Evolutionary conservation across 257 asterid species (phyloP), one percentile per base, ranked within the genome.

Genomic region (Fraxinus americana): DNA sequence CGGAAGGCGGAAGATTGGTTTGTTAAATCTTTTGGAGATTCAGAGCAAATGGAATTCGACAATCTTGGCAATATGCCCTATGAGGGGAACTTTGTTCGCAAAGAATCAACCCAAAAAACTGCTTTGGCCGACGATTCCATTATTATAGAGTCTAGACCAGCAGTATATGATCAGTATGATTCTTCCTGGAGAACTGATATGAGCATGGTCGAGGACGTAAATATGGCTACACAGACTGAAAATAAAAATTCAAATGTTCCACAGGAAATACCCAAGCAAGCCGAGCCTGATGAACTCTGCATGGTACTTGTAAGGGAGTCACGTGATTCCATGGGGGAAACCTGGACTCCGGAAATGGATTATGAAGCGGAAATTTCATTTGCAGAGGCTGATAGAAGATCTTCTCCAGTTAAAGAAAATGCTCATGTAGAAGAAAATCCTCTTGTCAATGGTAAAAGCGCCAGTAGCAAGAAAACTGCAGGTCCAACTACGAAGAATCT

Each of bases 331-430:
- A 69, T 80, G 8, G 80, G 75, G 45, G 89, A 82, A 48, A 86
- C 92, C 2, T 91, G 94, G 93, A 88, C 87, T 7, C 97, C 96
- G 0, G 94, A 89, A 76, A 78, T 93, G 92, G 96, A 90, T 82
- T 91, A 83, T 67, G 87, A 87, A 76, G 88, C 77, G 10, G 96
- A 90, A 65, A 88, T 85, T 68, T 88, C 90, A 30, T 85, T 78
- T 45, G 52, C 66, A 34, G 91, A 85, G 79, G 77, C 83, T 67
- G 88, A 88, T 66, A 90, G 87, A 81, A 82, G 74, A 76, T 35
- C 89, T n/a, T 72, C 88, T 57, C 23, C 30, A 13, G 70, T 76
- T 32, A 82, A 88, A 77, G 68, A 78, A 70, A 89, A 86, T 11
- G 83, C 65, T 71, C 83, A 72, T 10, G 74, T 65, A 59, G 86